phyloP scores from a whole-genome alignment of 2,329 filamentous ascomycete genomes.

The Leptographium radiaticola region DNA sequence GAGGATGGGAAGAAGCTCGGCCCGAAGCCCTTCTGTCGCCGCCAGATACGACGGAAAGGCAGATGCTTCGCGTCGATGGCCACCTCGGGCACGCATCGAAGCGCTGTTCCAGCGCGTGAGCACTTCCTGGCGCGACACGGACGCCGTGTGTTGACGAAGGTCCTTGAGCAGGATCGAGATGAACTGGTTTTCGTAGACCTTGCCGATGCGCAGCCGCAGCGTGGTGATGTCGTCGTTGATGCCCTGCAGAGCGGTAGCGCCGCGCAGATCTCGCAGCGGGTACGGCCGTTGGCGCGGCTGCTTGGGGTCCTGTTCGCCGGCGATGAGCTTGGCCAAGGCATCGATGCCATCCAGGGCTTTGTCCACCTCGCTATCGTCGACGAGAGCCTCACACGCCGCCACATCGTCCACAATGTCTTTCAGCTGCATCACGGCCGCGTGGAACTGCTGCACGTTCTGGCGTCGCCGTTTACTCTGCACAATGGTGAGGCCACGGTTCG shows the following conservation, averaged over 20 bases:
- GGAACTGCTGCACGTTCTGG: conserved; percentile 74
- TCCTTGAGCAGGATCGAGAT: conserved; percentile 66
- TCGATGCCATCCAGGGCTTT: conserved; percentile 68
- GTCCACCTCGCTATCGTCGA: conserved; percentile 75
- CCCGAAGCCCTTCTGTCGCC: conserved; percentile 56
- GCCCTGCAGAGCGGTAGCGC: conserved; percentile 66
- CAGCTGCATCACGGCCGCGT: conserved; percentile 72
- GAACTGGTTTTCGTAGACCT: conserved; percentile 73
- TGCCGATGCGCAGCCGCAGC: conserved; percentile 70
- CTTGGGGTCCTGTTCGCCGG: conserved; percentile 46
- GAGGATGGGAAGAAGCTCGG: conserved; percentile 56
- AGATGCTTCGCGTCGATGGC: conserved; percentile 52
- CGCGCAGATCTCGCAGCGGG: conserved; percentile 55
- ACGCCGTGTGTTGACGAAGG: conserved; percentile 65
- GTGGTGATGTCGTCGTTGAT: conserved; percentile 65
- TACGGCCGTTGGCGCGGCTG: neutral
- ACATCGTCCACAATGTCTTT: conserved; percentile 65
- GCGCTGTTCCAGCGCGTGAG: conserved; percentile 75
- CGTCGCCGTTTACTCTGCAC: conserved; percentile 69
- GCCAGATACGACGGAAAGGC: conserved; percentile 67
- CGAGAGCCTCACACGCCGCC: conserved; percentile 61
- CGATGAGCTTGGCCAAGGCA: conserved; percentile 64
- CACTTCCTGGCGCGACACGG: conserved; percentile 58
- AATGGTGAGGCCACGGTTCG: conserved; percentile 70
- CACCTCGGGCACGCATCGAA: conserved; percentile 57